Percentiles rank a stretch among this genome's conserved stretches.
Conservation (phyloP, 108 stramenopile genomes). For the Hondaea fermentalgiana region DNA sequence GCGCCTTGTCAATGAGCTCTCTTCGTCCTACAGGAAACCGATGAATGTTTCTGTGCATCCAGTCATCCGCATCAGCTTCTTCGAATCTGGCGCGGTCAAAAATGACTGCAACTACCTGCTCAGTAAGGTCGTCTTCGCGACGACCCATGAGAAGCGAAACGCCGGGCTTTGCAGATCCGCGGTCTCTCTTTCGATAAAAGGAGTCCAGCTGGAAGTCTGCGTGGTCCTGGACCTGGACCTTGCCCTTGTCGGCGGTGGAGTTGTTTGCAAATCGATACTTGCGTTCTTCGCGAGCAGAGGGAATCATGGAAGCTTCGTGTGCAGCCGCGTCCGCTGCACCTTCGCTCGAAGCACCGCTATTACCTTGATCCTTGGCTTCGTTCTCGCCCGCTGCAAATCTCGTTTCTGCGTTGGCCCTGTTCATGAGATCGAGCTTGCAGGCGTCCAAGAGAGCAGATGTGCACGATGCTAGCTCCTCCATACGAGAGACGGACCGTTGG, state of each 20-base stretch:
- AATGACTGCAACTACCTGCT: not conserved
- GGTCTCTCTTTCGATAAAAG: not conserved
- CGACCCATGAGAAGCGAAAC: not conserved
- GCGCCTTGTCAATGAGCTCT: not conserved
- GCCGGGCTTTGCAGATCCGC: not conserved
- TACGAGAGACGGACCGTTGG: not conserved
- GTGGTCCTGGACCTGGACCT: not conserved
- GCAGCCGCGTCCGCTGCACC: too few species aligned
- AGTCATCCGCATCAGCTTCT: not conserved
- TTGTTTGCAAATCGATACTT: not conserved
- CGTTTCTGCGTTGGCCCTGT: not conserved
- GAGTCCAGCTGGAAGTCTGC: not conserved
- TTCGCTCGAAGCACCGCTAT: too few species aligned
- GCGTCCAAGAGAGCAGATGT: not conserved
- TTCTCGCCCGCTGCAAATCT: not conserved
- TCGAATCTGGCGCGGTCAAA: not conserved
- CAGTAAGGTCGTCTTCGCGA: not conserved
- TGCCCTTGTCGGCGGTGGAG: not conserved
- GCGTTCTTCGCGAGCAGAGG: not conserved
- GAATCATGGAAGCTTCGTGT: too few species aligned
- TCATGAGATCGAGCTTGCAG: not conserved
- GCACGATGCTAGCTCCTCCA: not conserved
- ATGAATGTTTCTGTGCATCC: not conserved
- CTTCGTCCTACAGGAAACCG: not conserved
- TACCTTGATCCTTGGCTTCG: not conserved